Evolutionary conservation across 345 rosid genomes (phyloP).

Genomic region (Rhizophora apiculata): DNA sequence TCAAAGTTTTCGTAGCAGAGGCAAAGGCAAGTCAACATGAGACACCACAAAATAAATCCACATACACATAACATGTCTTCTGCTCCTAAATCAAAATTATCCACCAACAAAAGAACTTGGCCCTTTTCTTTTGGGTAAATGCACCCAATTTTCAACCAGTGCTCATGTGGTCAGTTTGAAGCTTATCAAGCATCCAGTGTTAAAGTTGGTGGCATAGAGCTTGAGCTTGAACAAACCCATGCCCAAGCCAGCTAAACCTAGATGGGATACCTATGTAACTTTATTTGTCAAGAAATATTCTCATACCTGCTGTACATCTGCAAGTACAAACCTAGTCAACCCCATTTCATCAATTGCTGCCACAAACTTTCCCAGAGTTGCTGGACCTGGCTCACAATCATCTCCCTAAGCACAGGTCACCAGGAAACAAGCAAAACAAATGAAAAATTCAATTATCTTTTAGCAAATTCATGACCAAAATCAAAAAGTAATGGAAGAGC

Average conservation of each 20-base stretch:
- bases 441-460: background rate
- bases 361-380: slow-evolving; percentile 46
- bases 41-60: no score
- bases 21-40: no score
- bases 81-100: no score
- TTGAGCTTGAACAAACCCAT: background rate
- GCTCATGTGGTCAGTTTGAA: background rate
- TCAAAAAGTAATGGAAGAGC: background rate
- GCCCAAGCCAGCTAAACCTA: background rate
- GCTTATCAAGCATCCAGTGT: slow-evolving; percentile 3
- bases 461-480: background rate
- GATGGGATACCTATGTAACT: slow-evolving; percentile 1
- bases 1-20: background rate
- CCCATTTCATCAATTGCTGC: slow-evolving; percentile 67
- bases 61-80: no score
- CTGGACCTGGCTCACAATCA: slow-evolving; percentile 36
- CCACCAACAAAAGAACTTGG: no score
- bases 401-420: slow-evolving; percentile 35
- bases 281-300: background rate
- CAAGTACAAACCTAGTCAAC: slow-evolving; percentile 57
- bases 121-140: background rate
- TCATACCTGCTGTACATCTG: slow-evolving; percentile 56
- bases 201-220: slow-evolving; percentile 7
- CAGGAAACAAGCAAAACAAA: background rate
- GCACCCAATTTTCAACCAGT: background rate